Evolutionary conservation across 140 eudicot genomes (phyloP).

Genomic region (Flaveria floridana): DNA sequence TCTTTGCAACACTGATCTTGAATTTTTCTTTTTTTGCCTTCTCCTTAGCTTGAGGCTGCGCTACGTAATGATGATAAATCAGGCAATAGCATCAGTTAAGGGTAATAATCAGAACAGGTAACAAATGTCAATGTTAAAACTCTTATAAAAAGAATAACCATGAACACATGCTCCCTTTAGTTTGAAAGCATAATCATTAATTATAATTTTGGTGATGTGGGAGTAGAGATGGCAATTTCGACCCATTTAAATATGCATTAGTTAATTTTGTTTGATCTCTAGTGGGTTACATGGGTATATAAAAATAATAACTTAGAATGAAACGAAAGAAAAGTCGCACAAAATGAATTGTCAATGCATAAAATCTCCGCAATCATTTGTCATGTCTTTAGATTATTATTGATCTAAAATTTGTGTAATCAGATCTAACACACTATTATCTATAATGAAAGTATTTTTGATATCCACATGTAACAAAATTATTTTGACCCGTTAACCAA

Average conservation of each 20-base stretch:
- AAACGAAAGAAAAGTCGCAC: background rate
- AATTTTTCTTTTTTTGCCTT: constrained; percentile 84
- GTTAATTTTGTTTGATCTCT: background rate
- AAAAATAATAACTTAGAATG: background rate
- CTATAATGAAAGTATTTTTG: background rate
- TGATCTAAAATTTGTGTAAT: background rate
- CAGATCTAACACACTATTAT: background rate
- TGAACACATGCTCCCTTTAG: background rate
- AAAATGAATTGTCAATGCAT: background rate
- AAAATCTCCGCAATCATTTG: background rate
- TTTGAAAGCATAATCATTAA: background rate
- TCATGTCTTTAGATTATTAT: background rate
- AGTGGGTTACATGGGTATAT: background rate
- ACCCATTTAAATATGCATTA: background rate
- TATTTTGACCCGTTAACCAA: background rate
- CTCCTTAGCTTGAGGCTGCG: constrained; percentile 94
- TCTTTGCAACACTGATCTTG: constrained; percentile 74
- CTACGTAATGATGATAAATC: background rate
- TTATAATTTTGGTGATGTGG: background rate
- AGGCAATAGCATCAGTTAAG: background rate
- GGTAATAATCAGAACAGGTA: constrained; percentile 7
- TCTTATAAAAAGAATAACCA: background rate
- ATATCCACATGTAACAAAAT: background rate
- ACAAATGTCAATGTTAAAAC: background rate
- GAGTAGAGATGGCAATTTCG: background rate